phyloP scores from a whole-genome alignment of 1,284 basidiomycete species.

The Earliella scabrosa region DNA sequence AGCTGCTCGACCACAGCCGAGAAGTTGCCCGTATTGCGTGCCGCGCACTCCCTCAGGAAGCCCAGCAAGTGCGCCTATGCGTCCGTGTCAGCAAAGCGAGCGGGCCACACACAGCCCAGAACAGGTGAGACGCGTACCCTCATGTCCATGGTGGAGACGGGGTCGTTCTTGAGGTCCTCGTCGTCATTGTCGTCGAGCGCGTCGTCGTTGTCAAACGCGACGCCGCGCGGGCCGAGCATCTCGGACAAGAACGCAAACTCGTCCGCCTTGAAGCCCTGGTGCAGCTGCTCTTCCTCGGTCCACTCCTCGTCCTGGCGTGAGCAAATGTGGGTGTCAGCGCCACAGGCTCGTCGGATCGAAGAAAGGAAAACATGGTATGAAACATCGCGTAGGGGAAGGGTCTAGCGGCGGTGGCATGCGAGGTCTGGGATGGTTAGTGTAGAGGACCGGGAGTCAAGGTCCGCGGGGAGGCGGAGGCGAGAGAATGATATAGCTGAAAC shows the following conservation, averaged over 20 bases:
- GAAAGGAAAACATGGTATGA: no score
- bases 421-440: no score
- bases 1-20: constrained; percentile 66
- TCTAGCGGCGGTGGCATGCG: no score
- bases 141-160: constrained; percentile 88
- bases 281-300: constrained; percentile 75
- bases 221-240: constrained; percentile 57
- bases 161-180: constrained; percentile 87
- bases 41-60: constrained; percentile 75
- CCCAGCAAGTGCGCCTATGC: constrained; percentile 64
- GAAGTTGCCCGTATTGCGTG: constrained; percentile 70
- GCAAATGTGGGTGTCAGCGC: no score
- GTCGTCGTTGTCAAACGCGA: constrained; percentile 75
- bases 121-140: constrained; percentile 55
- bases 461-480: no score
- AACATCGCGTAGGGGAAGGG: background rate
- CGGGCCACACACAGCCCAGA: background rate
- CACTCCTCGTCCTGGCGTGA: constrained; percentile 79
- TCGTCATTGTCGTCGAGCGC: constrained; percentile 74
- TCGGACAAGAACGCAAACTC: constrained; percentile 73
- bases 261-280: constrained; percentile 60
- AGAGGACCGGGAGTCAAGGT: no score
- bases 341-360: no score
- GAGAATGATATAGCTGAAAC: no score
- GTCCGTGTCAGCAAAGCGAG: constrained; percentile 18